A percentile compares a stretch with the other conserved stretches of the same genome.
These are phyloP conservation scores for Massospora cicadina DNA, from an alignment of 371 early-diverging fungal species.

Conservation along the genomic window DNA sequence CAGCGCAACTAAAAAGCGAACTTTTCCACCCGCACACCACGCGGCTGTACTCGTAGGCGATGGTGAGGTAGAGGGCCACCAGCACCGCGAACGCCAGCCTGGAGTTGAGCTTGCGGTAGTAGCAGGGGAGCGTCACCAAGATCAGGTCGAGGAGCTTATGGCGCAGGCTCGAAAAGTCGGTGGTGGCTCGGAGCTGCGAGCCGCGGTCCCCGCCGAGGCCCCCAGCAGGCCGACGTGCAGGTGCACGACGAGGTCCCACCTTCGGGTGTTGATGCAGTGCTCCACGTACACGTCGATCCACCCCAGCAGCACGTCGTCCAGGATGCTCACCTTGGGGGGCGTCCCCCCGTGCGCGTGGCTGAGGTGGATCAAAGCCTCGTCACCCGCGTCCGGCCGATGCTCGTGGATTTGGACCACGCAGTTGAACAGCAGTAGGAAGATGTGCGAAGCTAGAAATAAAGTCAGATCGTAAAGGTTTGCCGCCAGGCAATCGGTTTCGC, in stretches of 20 bases:
- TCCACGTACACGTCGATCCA: conserved; percentile 5
- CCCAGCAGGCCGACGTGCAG: not conserved
- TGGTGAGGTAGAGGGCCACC: not conserved
- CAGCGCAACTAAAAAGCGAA: not conserved
- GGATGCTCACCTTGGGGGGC: not conserved
- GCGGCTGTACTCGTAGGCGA: not conserved
- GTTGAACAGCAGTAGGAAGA: conserved; percentile 1
- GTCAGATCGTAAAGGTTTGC: no score
- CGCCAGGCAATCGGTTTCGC: no score
- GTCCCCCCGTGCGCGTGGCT: not conserved
- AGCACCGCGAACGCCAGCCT: not conserved
- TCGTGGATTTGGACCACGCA: not conserved
- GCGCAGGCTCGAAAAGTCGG: not conserved
- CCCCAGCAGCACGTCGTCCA: not conserved
- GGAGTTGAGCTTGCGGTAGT: not conserved
- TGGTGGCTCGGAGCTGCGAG: not conserved
- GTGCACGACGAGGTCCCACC: not conserved
- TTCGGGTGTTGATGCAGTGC: not conserved
- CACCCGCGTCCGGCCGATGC: not conserved
- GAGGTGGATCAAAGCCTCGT: not conserved
- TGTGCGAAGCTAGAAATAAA: not conserved
- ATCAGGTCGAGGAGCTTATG: not conserved
- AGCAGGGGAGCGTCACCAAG: not conserved
- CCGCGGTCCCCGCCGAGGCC: not conserved
- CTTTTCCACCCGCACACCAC: not conserved